Evolutionary conservation across 768 basidiomycete genomes (phyloP).

Genomic region (Suillus variegatus): DNA sequence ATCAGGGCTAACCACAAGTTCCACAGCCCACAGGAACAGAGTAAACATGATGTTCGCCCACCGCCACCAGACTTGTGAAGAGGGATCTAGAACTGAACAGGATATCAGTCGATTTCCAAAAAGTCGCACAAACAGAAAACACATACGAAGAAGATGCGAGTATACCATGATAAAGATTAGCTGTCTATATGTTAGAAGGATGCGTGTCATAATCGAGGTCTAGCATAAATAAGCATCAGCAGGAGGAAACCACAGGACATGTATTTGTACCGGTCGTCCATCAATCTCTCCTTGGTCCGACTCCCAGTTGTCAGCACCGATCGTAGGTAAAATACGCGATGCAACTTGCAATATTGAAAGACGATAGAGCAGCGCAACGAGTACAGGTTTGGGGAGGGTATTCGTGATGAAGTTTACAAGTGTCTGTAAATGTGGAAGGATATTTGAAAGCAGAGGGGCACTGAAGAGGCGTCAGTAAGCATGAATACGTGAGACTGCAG

Average conservation of each 20-base stretch:
- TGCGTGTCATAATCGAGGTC: constrained; percentile 75
- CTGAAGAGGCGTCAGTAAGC: constrained; percentile 37
- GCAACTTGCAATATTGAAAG: constrained; percentile 80
- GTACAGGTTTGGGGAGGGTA: constrained; percentile 82
- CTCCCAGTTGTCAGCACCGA: constrained; percentile 81
- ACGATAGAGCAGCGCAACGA: constrained; percentile 78
- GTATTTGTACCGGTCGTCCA: constrained; percentile 61
- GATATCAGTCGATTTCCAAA: constrained; percentile 8
- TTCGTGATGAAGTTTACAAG: constrained; percentile 81
- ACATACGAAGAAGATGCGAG: constrained; percentile 80
- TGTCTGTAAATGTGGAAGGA: constrained; percentile 79
- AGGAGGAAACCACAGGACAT: constrained; percentile 1
- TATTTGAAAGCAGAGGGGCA: constrained; percentile 74
- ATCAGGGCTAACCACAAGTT: constrained; percentile 76
- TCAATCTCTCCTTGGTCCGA: constrained; percentile 61
- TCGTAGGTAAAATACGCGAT: constrained; percentile 80
- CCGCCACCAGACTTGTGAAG: constrained; percentile 92
- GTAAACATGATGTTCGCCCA: constrained; percentile 92
- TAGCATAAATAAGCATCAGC: constrained; percentile 27
- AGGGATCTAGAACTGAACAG: constrained; percentile 78
- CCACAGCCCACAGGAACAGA: constrained; percentile 79
- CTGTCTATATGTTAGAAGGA: constrained; percentile 82
- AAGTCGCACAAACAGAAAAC: neutral
- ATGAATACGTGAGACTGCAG: neutral
- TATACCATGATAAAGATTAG: constrained; percentile 86